Evolutionary conservation across 768 basidiomycete species (phyloP).

Genomic region (Amanita exitialis): DNA sequence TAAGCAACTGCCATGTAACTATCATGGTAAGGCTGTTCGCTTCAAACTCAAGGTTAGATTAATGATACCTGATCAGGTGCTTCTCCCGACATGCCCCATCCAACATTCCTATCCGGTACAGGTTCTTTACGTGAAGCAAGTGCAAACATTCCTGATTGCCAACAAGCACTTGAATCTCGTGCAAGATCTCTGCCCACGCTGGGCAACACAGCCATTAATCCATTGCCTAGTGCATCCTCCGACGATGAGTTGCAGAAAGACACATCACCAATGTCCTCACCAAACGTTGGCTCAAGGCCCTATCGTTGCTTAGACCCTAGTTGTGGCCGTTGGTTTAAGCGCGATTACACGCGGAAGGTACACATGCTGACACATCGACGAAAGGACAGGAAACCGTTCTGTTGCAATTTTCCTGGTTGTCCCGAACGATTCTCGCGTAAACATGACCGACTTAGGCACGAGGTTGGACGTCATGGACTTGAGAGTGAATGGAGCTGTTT

Average conservation of each 20-base stretch:
- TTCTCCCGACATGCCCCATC: background rate
- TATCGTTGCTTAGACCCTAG: slow-evolving; percentile 6
- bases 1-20: background rate
- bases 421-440: slow-evolving; percentile 7
- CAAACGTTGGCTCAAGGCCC: background rate
- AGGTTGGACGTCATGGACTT: slow-evolving; percentile 7
- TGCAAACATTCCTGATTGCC: background rate
- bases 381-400: slow-evolving; percentile 5
- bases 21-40: background rate
- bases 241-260: background rate
- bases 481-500: slow-evolving; percentile 8
- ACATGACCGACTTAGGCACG: slow-evolving; percentile 7
- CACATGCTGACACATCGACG: slow-evolving; percentile 8
- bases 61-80: background rate
- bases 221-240: background rate
- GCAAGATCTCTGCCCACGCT: background rate
- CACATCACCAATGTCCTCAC: background rate
- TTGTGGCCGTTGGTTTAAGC: slow-evolving; percentile 8
- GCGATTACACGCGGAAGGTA: slow-evolving; percentile 8
- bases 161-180: background rate
- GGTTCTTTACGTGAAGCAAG: background rate
- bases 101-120: background rate
- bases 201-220: background rate
- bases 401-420: slow-evolving; percentile 5
- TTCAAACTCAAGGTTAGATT: background rate